A percentile compares a stretch with the other conserved stretches of the same genome.
phyloP scores from a whole-genome alignment of 441 rosid species.

The Eruca vesicaria region DNA sequence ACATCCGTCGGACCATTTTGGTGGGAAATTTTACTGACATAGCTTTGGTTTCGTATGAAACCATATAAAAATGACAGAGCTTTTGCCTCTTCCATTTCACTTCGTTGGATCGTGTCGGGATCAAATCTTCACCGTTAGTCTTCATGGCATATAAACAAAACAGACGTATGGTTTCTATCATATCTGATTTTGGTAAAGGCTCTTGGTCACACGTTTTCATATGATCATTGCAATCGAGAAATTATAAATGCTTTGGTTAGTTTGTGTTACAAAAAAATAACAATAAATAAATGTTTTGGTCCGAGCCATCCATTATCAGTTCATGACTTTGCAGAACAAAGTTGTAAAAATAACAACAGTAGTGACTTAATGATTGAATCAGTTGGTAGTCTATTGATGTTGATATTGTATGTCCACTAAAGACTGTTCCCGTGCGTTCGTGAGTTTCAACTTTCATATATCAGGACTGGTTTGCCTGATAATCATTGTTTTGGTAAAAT shows the following conservation, averaged over 20 bases:
- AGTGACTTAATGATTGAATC: background rate
- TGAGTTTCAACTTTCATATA: background rate
- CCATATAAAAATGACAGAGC: slow-evolving; percentile 16
- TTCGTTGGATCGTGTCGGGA: slow-evolving; percentile 6
- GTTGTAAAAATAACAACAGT: background rate
- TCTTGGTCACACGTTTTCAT: background rate
- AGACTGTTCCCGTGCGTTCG: background rate
- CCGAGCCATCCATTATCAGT: background rate
- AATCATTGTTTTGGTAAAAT: background rate
- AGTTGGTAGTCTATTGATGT: background rate
- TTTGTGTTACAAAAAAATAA: too few species aligned
- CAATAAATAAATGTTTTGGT: background rate
- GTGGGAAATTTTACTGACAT: slow-evolving; percentile 29
- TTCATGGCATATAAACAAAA: background rate
- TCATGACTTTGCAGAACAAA: background rate
- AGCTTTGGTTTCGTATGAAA: slow-evolving; percentile 21
- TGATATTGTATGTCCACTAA: background rate
- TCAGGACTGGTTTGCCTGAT: background rate
- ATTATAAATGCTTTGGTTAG: background rate
- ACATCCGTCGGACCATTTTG: slow-evolving; percentile 30
- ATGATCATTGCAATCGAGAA: background rate
- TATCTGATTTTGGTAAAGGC: background rate
- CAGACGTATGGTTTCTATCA: background rate
- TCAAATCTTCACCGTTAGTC: slow-evolving; percentile 17
- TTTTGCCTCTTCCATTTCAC: slow-evolving; percentile 16